Conservation (phyloP, 306 rosid genomes). For the Lupinus albus region DNA sequence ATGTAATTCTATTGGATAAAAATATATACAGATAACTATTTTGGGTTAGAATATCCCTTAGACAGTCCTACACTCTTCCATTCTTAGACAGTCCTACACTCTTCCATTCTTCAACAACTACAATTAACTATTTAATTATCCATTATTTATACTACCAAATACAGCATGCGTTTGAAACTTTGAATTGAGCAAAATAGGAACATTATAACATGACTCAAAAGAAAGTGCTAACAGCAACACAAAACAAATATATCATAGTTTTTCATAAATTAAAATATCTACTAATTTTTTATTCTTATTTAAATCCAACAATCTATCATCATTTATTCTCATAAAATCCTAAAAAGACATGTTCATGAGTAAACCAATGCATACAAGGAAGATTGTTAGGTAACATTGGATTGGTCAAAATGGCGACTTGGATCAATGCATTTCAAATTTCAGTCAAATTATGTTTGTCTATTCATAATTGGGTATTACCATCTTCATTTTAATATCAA, state of each 20-base stretch:
- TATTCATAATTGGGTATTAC: constrained; percentile 39
- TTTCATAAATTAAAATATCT: too few relatives aligned
- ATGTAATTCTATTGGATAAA: too few relatives aligned
- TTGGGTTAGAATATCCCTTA: too few relatives aligned
- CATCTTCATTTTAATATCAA: constrained; percentile 32
- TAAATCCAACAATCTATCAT: too few relatives aligned
- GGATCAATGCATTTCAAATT: not conserved
- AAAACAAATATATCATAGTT: too few relatives aligned
- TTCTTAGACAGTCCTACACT: constrained; percentile 3
- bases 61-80: not conserved
- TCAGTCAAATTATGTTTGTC: constrained; percentile 38
- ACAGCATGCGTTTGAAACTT: not conserved
- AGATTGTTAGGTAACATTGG: constrained; percentile 43
- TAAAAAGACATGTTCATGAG: too few relatives aligned
- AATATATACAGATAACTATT: too few relatives aligned
- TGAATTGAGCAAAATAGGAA: not conserved
- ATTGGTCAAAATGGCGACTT: constrained; percentile 47
- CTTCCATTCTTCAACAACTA: not conserved
- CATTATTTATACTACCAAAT: not conserved
- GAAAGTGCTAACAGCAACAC: not conserved
- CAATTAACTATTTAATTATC: not conserved
- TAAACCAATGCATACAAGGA: not conserved
- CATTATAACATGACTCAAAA: not conserved
- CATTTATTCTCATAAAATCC: too few relatives aligned
- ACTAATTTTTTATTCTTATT: too few relatives aligned